Conservation (phyloP, 108 stramenopile species). For the Skeletonema menzelii region DNA sequence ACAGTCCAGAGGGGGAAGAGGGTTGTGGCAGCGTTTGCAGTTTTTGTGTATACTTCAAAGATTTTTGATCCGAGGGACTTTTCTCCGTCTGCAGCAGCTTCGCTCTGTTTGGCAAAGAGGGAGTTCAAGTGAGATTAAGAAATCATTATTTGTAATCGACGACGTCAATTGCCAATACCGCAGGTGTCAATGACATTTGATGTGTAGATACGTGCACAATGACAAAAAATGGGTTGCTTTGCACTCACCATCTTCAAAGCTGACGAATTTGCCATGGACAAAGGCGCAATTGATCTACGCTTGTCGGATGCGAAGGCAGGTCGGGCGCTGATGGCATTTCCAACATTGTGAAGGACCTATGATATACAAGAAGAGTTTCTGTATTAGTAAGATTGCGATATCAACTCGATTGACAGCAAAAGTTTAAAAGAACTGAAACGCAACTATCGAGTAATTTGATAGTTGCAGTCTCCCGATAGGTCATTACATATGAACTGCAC, state of each 20-base stretch:
- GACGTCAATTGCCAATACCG: slow-evolving; percentile 11
- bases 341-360: slow-evolving; percentile 28
- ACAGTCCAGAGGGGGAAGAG: slow-evolving; percentile 95
- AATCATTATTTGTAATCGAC: slow-evolving; percentile 14
- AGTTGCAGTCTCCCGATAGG: not conserved
- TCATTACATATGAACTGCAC: not conserved
- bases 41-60: slow-evolving; percentile 86
- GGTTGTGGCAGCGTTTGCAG: slow-evolving; percentile 83
- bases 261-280: not conserved
- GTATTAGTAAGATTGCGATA: not conserved
- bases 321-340: not conserved
- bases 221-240: not conserved
- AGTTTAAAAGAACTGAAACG: not conserved
- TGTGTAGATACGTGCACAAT: not conserved
- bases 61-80: slow-evolving; percentile 54
- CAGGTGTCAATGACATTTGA: not conserved
- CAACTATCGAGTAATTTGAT: not conserved
- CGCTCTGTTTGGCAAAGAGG: slow-evolving; percentile 1
- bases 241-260: slow-evolving; percentile 22
- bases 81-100: not conserved
- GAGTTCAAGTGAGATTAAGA: not conserved
- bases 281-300: not conserved
- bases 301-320: slow-evolving; percentile 16
- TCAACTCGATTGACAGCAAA: not conserved
- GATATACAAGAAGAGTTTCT: not conserved